A percentile compares a stretch with the other conserved stretches of the same genome.
These are phyloP conservation scores for Neocucurbitaria cava DNA, from an alignment of 2,329 filamentous ascomycete species.

Conservation along the genomic window DNA sequence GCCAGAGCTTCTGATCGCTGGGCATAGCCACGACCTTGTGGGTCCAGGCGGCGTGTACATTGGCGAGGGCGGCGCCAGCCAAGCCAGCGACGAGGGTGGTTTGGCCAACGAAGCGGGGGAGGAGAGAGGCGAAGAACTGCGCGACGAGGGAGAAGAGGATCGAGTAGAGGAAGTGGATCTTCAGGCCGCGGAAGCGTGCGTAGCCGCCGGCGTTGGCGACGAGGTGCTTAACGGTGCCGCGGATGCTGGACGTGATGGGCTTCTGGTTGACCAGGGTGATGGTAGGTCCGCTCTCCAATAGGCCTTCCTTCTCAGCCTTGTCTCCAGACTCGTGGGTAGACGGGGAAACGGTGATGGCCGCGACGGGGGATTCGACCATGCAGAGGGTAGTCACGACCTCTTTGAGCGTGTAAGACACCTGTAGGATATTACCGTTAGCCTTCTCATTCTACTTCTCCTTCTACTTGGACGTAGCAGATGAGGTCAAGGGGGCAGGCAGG, in stretches of 20 bases:
- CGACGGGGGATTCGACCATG: constrained; percentile 68
- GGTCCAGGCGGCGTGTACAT: constrained; percentile 79
- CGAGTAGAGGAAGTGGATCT: constrained; percentile 52
- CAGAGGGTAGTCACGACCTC: constrained; percentile 67
- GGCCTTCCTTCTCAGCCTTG: constrained; percentile 51
- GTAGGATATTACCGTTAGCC: background rate
- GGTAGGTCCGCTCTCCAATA: constrained; percentile 49
- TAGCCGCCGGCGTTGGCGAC: constrained; percentile 67
- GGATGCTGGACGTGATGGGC: constrained; percentile 68
- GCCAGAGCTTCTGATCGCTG: constrained; percentile 65
- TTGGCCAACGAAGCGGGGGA: constrained; percentile 53
- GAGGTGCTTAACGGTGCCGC: constrained; percentile 67
- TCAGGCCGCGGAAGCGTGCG: constrained; percentile 73
- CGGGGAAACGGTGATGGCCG: constrained; percentile 57
- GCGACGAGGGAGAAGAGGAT: constrained; percentile 47
- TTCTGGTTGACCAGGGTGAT: constrained; percentile 57
- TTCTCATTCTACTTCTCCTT: background rate
- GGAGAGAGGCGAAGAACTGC: constrained; percentile 53
- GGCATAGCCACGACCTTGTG: constrained; percentile 82
- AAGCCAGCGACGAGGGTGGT: constrained; percentile 63
- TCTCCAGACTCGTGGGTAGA: constrained; percentile 52
- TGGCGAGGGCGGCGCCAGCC: constrained; percentile 67
- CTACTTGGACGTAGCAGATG: too few species aligned
- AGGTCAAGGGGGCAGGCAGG: constrained; percentile 2
- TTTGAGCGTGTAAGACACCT: constrained; percentile 64